A percentile compares a stretch with the other conserved stretches of the same genome.
Evolutionary conservation across 176 grass and related monocot genomes (phyloP).

Genomic region (Cymbopogon citratus): DNA sequence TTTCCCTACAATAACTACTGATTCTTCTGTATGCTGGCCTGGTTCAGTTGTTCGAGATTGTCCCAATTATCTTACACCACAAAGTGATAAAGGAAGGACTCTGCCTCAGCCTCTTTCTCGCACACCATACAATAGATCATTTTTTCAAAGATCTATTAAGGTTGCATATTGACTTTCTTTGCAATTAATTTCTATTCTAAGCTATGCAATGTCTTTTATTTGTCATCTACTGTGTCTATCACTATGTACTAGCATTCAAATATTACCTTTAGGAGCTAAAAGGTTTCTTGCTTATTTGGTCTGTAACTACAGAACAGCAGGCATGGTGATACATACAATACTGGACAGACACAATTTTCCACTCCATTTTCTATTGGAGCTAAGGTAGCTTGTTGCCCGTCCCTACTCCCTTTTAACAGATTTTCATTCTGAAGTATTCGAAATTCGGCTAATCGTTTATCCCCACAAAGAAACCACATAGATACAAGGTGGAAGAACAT

Average conservation of each 20-base stretch:
- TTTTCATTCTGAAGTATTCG: background rate
- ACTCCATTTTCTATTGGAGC: conserved; percentile 38
- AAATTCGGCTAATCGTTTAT: background rate
- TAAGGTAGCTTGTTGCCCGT: conserved; percentile 25
- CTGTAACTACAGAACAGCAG: conserved; percentile 22
- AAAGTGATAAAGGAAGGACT: conserved; percentile 40
- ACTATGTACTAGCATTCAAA: background rate
- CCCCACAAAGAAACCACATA: background rate
- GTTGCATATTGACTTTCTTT: conserved; percentile 16
- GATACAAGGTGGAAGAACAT: background rate
- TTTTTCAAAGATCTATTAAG: conserved; percentile 43
- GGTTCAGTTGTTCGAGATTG: conserved; percentile 34
- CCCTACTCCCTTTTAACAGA: background rate
- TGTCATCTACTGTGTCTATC: background rate
- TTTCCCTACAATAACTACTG: conserved; percentile 16
- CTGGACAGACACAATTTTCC: conserved; percentile 22
- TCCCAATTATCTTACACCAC: conserved; percentile 47
- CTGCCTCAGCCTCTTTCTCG: conserved; percentile 14
- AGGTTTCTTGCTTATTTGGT: conserved; percentile 18
- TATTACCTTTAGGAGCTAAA: background rate
- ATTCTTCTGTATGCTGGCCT: conserved; percentile 42
- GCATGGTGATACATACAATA: conserved; percentile 7
- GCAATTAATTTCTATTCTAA: conserved; percentile 20
- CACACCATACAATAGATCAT: conserved; percentile 38
- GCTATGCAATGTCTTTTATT: background rate